Percentiles rank a stretch among this genome's conserved stretches.
These are phyloP conservation scores for Colletotrichum liriopes DNA, from an alignment of 2,329 filamentous ascomycete genomes.

Conservation along the genomic window DNA sequence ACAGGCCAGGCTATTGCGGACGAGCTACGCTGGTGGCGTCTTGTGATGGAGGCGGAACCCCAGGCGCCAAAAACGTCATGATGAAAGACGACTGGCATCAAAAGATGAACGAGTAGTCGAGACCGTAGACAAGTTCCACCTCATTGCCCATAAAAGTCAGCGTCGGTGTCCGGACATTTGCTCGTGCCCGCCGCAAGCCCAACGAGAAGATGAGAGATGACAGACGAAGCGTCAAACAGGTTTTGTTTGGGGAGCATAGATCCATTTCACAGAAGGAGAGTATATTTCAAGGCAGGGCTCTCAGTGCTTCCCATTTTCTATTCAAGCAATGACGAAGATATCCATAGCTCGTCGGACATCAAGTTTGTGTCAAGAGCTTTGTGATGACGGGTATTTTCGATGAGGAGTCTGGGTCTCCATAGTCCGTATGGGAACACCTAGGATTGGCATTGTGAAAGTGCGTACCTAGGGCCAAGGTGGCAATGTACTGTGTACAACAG, in stretches of 20 bases:
- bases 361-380: neutral
- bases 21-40: too few relatives aligned
- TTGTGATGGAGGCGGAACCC: neutral
- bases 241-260: too few relatives aligned
- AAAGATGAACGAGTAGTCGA: neutral
- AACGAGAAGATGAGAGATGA: neutral
- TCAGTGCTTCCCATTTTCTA: neutral
- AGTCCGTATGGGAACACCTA: neutral
- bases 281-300: too few relatives aligned
- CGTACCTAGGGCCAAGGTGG: neutral
- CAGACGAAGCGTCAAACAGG: neutral
- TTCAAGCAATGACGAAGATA: neutral
- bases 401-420: neutral
- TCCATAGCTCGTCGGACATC: neutral
- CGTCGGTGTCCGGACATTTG: accelerated
- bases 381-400: neutral
- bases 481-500: neutral
- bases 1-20: neutral
- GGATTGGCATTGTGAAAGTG: too few relatives aligned
- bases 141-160: too few relatives aligned
- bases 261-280: too few relatives aligned
- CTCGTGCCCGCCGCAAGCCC: neutral
- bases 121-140: neutral
- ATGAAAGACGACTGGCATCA: neutral
- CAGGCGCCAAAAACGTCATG: neutral